Evolutionary conservation across 108 stramenopile species (phyloP).

Genomic region (Fistulifera solaris): DNA sequence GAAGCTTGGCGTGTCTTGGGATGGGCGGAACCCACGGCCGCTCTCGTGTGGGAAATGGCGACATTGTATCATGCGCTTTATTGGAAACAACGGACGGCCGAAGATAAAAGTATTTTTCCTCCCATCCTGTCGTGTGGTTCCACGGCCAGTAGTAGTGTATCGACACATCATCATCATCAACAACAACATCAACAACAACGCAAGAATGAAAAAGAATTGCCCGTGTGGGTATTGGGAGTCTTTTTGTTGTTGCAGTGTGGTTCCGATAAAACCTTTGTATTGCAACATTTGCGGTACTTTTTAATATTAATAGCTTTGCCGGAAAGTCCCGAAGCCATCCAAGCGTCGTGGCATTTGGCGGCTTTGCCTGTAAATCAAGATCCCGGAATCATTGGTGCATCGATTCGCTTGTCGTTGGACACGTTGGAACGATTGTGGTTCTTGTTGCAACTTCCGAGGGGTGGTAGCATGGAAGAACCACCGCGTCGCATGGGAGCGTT

Average conservation of each 20-base stretch:
- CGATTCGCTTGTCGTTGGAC: conserved; percentile 60
- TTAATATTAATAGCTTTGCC: conserved; percentile 63
- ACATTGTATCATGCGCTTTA: conserved; percentile 87
- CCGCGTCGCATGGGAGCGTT: conserved; percentile 71
- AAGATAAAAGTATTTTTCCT: conserved; percentile 30
- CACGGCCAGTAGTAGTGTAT: conserved; percentile 56
- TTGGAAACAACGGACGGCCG: conserved; percentile 46
- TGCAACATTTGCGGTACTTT: conserved; percentile 71
- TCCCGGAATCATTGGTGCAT: conserved; percentile 64
- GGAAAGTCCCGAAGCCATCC: conserved; percentile 57
- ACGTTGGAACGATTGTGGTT: conserved; percentile 75
- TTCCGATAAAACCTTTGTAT: conserved; percentile 63
- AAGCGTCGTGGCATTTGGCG: conserved; percentile 59
- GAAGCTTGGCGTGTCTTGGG: conserved; percentile 88
- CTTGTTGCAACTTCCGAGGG: conserved; percentile 64
- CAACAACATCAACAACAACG: conserved; percentile 1
- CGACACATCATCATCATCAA: conserved; percentile 49
- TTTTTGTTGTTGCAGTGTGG: conserved; percentile 80
- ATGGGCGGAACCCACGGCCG: conserved; percentile 80
- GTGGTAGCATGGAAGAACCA: conserved; percentile 73
- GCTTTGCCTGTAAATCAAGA: conserved; percentile 55
- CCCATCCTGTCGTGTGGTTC: conserved; percentile 79
- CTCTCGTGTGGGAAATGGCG: conserved; percentile 96
- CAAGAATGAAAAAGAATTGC: conserved; percentile 77
- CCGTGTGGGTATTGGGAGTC: conserved; percentile 76